Percentiles rank a stretch among this genome's conserved stretches.
Conservation (phyloP, 345 rosid genomes). For the Gossypium australe region DNA sequence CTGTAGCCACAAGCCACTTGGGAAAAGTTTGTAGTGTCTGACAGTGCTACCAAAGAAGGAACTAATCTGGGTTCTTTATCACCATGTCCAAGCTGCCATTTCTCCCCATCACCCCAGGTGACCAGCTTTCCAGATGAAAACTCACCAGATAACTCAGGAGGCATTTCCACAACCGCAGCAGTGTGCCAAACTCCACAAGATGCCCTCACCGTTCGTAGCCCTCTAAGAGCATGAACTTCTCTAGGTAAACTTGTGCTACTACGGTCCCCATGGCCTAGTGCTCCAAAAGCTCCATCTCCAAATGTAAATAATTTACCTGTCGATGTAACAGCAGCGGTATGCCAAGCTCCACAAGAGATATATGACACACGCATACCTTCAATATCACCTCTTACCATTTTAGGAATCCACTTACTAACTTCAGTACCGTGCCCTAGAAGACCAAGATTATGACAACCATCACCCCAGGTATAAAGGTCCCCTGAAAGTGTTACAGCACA, state of each 20-base stretch:
- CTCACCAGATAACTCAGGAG: conserved; percentile 14
- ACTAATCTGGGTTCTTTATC: conserved; percentile 35
- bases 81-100: conserved; percentile 47
- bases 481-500: conserved; percentile 68
- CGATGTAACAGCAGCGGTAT: conserved; percentile 60
- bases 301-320: conserved; percentile 67
- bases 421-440: conserved; percentile 55
- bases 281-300: conserved; percentile 84
- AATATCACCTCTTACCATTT: conserved; percentile 44
- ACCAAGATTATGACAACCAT: conserved; percentile 44
- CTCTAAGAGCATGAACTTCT: conserved; percentile 59
- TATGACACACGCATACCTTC: conserved; percentile 60
- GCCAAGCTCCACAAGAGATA: conserved; percentile 78
- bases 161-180: conserved; percentile 49
- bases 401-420: conserved; percentile 57
- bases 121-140: conserved; percentile 37
- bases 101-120: conserved; percentile 53
- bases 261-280: conserved; percentile 67
- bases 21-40: conserved; percentile 31
- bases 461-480: conserved; percentile 67
- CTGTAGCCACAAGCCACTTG: conserved; percentile 45
- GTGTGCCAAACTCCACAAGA: conserved; percentile 86
- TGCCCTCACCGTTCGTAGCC: conserved; percentile 48
- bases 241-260: conserved; percentile 46
- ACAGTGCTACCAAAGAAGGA: conserved; percentile 31